Evolutionary conservation across 345 rosid genomes (phyloP).

Genomic region (Eucalyptus victrix): DNA sequence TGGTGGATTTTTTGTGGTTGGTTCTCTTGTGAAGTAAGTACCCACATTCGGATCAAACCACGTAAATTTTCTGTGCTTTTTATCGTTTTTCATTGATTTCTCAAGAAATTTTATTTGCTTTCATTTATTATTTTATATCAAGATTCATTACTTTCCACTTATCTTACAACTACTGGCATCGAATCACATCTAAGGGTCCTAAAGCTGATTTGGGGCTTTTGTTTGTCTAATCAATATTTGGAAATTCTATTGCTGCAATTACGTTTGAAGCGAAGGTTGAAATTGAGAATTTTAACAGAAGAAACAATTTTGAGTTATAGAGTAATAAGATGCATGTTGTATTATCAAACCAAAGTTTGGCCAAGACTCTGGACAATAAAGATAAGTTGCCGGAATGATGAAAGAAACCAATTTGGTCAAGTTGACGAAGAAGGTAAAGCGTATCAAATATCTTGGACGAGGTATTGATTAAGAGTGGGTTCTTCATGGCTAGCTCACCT

Average conservation of each 20-base stretch:
- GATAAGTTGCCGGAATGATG: background rate
- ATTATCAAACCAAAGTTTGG: background rate
- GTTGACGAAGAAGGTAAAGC: background rate
- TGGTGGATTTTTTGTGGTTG: background rate
- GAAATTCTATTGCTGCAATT: background rate
- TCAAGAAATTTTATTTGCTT: background rate
- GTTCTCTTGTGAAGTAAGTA: background rate
- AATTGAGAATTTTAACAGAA: background rate
- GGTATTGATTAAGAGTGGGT: background rate
- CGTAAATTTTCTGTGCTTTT: fast-evolving
- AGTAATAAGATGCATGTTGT: background rate
- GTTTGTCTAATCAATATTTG: background rate
- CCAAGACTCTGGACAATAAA: background rate
- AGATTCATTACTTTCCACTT: background rate
- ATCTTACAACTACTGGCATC: background rate
- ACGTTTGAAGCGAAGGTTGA: background rate
- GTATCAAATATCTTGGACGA: background rate
- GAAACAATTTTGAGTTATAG: background rate
- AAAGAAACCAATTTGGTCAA: background rate
- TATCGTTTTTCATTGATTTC: background rate
- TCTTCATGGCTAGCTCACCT: background rate
- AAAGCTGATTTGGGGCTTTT: background rate
- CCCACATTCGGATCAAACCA: fast-evolving
- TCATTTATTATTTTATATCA: background rate
- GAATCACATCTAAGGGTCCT: background rate